A percentile compares a stretch with the other conserved stretches of the same genome.
Evolutionary conservation across 2,329 filamentous ascomycete genomes (phyloP).

Genomic region (Aureobasidium melanogenum): DNA sequence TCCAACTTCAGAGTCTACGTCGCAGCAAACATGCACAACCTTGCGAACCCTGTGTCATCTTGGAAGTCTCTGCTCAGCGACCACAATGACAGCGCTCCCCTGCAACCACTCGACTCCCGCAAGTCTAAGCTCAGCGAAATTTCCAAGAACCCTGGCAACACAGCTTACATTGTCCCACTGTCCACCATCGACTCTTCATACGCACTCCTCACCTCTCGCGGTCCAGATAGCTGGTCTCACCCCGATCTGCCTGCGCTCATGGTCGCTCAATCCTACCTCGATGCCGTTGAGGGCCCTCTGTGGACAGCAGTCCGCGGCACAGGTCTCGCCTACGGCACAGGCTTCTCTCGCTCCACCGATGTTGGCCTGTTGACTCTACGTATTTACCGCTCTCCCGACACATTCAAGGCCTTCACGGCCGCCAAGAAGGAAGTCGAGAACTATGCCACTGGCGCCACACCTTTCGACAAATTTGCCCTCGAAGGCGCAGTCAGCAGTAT

Average conservation of each 20-base stretch:
- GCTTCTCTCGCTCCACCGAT: conserved; percentile 69
- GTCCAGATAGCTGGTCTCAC: conserved; percentile 66
- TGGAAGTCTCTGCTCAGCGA: conserved; percentile 59
- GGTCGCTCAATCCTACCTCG: conserved; percentile 84
- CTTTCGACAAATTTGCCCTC: conserved; percentile 72
- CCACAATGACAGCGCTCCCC: conserved; percentile 44
- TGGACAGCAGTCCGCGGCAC: conserved; percentile 91
- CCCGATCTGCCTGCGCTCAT: conserved; percentile 73
- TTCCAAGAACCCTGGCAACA: conserved; percentile 64
- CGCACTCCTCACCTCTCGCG: conserved; percentile 64
- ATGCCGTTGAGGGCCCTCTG: conserved; percentile 85
- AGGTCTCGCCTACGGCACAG: conserved; percentile 83
- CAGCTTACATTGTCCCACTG: conserved; percentile 79
- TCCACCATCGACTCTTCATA: conserved; percentile 88
- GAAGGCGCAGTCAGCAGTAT: conserved; percentile 88
- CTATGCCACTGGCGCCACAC: conserved; percentile 60
- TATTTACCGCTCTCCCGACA: conserved; percentile 84
- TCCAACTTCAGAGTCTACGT: conserved; percentile 81
- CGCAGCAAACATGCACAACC: conserved; percentile 67
- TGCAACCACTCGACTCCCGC: conserved; percentile 63
- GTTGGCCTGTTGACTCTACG: conserved; percentile 73
- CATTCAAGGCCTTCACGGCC: conserved; percentile 74
- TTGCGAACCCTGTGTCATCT: conserved; percentile 64
- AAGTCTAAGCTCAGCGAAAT: conserved; percentile 64
- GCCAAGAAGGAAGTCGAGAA: conserved; percentile 65